Conservation (phyloP, 2,329 filamentous ascomycete genomes). For the Colletotrichum acutatum region DNA sequence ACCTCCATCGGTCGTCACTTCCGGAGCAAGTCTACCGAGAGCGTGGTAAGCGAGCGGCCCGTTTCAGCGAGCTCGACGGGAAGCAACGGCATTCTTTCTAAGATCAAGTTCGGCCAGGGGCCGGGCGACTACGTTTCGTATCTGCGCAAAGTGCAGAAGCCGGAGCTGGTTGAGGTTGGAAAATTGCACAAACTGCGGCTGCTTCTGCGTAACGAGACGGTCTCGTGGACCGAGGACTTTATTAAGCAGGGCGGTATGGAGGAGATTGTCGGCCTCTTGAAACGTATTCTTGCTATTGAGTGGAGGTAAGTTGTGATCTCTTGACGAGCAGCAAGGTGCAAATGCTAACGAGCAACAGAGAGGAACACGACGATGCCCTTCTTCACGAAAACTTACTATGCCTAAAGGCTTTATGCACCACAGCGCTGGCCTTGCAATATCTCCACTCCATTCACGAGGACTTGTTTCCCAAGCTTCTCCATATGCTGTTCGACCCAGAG, state of each 20-base stretch:
- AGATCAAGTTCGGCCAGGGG: slow-evolving; percentile 78
- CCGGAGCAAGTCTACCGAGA: slow-evolving; percentile 79
- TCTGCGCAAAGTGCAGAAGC: slow-evolving; percentile 82
- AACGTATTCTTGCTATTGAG: slow-evolving; percentile 94
- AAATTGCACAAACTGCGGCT: slow-evolving; percentile 93
- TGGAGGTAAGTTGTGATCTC: slow-evolving; percentile 78
- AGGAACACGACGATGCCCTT: slow-evolving; percentile 94
- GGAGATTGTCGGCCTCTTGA: slow-evolving; percentile 85
- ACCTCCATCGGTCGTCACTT: slow-evolving; percentile 69
- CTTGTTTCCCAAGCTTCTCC: slow-evolving; percentile 86
- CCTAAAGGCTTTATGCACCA: slow-evolving; percentile 93
- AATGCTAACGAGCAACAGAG: slow-evolving; percentile 61
- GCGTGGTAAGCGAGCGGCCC: slow-evolving; percentile 70
- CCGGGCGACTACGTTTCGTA: slow-evolving; percentile 90
- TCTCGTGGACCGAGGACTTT: slow-evolving; percentile 94
- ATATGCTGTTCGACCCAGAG: slow-evolving; percentile 96
- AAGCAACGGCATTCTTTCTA: slow-evolving; percentile 69
- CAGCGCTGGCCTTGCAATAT: slow-evolving; percentile 84
- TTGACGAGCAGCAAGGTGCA: not conserved
- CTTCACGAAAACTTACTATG: slow-evolving; percentile 93
- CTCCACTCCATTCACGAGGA: slow-evolving; percentile 82
- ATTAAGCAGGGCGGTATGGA: slow-evolving; percentile 91
- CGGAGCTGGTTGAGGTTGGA: slow-evolving; percentile 89
- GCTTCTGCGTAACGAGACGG: slow-evolving; percentile 91
- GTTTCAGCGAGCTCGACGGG: slow-evolving; percentile 63